Evolutionary conservation across 192 early-diverging fungal species (phyloP).

Genomic region (Spinellus fusiger): DNA sequence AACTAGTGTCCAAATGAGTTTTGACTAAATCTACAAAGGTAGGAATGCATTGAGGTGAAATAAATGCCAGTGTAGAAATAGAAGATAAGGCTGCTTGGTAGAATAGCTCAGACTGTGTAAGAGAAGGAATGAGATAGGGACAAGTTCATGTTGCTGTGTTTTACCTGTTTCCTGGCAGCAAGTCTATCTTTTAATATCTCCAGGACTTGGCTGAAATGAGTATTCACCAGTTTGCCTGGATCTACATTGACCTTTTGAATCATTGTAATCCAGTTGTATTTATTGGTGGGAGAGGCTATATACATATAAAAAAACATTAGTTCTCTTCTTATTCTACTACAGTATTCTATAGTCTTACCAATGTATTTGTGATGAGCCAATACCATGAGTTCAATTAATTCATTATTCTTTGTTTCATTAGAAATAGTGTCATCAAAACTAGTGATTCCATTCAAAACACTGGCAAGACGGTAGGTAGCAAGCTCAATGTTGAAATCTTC

Average conservation of each 20-base stretch:
- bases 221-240: conserved; percentile 56
- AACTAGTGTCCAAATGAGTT: conserved; percentile 40
- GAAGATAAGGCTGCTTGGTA: conserved; percentile 58
- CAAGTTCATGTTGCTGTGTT: conserved; percentile 11
- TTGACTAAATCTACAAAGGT: conserved; percentile 41
- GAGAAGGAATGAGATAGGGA: conserved; percentile 27
- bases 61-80: conserved; percentile 55
- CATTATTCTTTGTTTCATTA: conserved; percentile 28
- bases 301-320: conserved; percentile 3
- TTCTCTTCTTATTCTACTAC: conserved; percentile 5
- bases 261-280: conserved; percentile 82
- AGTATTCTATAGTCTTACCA: conserved; percentile 22
- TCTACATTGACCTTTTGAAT: conserved; percentile 69
- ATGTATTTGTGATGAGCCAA: conserved; percentile 48
- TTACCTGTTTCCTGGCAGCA: conserved; percentile 27
- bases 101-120: conserved; percentile 42
- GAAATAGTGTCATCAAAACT: conserved; percentile 30
- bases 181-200: conserved; percentile 41
- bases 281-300: conserved; percentile 50
- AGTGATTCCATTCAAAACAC: conserved; percentile 43
- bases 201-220: conserved; percentile 34
- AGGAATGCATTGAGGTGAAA: conserved; percentile 51
- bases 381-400: conserved; percentile 39
- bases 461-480: conserved; percentile 42
- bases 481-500: conserved; percentile 26